Base-by-base conservation (phyloP, 805 yeast species). In the Huiozyma sinensis region DNA sequence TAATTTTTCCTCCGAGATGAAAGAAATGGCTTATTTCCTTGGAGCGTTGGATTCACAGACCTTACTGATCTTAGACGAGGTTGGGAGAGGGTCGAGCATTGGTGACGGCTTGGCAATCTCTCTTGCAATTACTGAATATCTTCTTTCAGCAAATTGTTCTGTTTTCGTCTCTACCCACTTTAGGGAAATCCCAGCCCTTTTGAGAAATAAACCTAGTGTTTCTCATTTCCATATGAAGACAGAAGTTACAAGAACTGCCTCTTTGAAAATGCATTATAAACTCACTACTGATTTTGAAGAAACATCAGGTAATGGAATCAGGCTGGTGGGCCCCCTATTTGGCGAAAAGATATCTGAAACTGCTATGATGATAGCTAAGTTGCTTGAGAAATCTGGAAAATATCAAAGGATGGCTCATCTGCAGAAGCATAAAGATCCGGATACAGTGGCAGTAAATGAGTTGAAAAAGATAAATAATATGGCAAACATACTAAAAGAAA, bases 41-140 rank as follows among this genome's bases (percentile, higher is more conserved):
- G 63, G 66, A 35, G 65, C 64, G 31, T 52, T 64, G 0, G 52
- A 58, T 31, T 47, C 54, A 4, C 42, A 54, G 0, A 56, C 64
- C 4, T 56, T 77, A 24, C 55, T 77, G 0, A 61, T 77, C 1
- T 56, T 77, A 32, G 83, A 78, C 52, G 82, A 77, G 45, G 54
- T 77, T 29, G 81, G 81, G 1, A 60, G 81, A 38, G 79, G 79
- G 31, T 58, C 77, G 1, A 67, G 73, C 35, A 56, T 65, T 7
- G 66, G 66, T 7, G 81, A 77, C 52, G 81, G 81, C 0, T 69
- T 75, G 42, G 65, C 80, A 1, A 66, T 77, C 2, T 70, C 76
- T 2, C 57, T 68, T 28, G 72, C 75, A 6, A 65, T 69, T 2
- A 54, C 67, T 27, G 75, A 73, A 46, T 57, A 58, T 39, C 48